Percentiles rank a stretch among this genome's conserved stretches.
Conservation (phyloP, 805 yeast genomes). For the Metschnikowia orientalis region DNA sequence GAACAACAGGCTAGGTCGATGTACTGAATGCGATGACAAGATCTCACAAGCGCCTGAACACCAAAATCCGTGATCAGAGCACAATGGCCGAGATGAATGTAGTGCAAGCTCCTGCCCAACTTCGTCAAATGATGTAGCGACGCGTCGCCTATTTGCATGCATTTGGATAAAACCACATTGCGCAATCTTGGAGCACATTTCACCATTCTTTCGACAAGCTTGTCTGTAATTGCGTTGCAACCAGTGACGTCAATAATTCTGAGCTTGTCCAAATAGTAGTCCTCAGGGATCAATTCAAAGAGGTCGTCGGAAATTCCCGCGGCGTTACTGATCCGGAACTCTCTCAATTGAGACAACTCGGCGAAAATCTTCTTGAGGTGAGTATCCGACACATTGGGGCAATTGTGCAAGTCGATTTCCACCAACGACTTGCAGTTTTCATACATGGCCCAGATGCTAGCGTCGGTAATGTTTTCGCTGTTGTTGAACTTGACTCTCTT, state of each 20-base stretch:
- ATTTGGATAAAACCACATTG: slow-evolving; percentile 85
- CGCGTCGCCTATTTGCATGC: slow-evolving; percentile 79
- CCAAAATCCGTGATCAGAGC: slow-evolving; percentile 85
- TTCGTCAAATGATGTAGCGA: slow-evolving; percentile 66
- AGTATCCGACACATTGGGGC: slow-evolving; percentile 67
- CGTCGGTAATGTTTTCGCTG: slow-evolving; percentile 62
- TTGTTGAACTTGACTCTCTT: slow-evolving; percentile 81
- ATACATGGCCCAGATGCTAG: slow-evolving; percentile 54
- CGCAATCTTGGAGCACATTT: slow-evolving; percentile 78
- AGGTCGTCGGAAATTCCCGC: slow-evolving; percentile 64
- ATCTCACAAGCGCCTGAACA: slow-evolving; percentile 65
- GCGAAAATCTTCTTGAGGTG: slow-evolving; percentile 54
- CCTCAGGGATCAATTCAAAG: slow-evolving; percentile 50
- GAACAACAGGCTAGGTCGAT: slow-evolving; percentile 94
- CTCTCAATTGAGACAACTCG: slow-evolving; percentile 70
- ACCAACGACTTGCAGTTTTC: slow-evolving; percentile 74
- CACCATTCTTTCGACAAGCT: slow-evolving; percentile 67
- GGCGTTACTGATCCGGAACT: slow-evolving; percentile 76
- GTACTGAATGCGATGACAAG: slow-evolving; percentile 82
- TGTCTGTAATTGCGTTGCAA: slow-evolving; percentile 77
- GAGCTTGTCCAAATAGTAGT: slow-evolving; percentile 53
- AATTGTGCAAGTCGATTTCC: slow-evolving; percentile 84
- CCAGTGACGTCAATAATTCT: slow-evolving; percentile 83
- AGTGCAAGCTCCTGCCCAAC: slow-evolving; percentile 77
- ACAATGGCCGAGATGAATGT: slow-evolving; percentile 93